Base-by-base conservation (phyloP, 768 basidiomycete genomes). In the Podaxis mareebaensis region DNA sequence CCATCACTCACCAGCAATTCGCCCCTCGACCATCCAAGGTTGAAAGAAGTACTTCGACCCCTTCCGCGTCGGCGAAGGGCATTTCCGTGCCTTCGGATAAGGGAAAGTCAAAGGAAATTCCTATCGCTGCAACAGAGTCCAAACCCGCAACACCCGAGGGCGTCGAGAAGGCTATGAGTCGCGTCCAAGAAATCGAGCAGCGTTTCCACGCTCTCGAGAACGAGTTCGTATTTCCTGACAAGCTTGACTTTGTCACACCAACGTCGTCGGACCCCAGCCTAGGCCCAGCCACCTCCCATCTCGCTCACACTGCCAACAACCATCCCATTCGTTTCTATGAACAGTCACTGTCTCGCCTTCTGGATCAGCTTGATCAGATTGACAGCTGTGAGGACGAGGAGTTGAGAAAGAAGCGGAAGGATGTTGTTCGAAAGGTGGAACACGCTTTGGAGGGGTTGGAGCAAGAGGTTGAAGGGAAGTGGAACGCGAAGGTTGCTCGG, bases 321-420 rank as follows among this genome's bases (percentile, higher is more conserved):
- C 81, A 83, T 28, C 81, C 85, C 0, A 75, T 91, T 42, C 85
- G 85, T 60, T 81, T 78, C 65, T 87, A 89, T 73, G 84, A 87
- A 66, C 81, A 90, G 66, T 80, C 82, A 20, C 74, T 91, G n/a
- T 79, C 79, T 56, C 74, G 78, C 44, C 77, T 92, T 26, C 73
- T 92, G 20, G 68, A 77, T 11, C 76, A 80, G 64, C 77, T 91
- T 26, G 90, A 92, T 67, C 79, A 77, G 0, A 78, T 92, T 30
- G 81, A 86, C 36, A 88, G 86, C 65, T 79, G 77, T 54, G 90
- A 90, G 3, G 84, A 87, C 65, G 77, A 76, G 26, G 76, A 70
- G 10, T 75, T 92, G 51, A 72, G 90, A 53, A 72, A 72, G 22
- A 74, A 67, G 59, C 71, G 90, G 66, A 89, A 85, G 74, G 78